Evolutionary conservation across 2,329 filamentous ascomycete species (phyloP).

Genomic region (Sporothrix mexicana): DNA sequence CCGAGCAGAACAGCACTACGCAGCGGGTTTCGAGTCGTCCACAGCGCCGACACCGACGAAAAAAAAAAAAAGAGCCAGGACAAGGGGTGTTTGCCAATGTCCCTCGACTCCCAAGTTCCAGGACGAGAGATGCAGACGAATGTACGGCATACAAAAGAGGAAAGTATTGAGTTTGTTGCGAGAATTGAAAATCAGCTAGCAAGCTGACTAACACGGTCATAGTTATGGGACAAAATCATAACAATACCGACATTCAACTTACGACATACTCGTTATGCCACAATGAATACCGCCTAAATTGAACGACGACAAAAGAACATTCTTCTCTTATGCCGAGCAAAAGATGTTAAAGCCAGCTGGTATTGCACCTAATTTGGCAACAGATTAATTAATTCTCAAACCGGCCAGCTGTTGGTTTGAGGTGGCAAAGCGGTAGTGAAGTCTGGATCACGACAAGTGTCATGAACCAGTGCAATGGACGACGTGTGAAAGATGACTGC

Average conservation of each 20-base stretch:
- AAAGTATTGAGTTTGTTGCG: not conserved
- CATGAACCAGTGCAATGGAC: not conserved
- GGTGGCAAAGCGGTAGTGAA: not conserved
- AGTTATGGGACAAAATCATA: too few relatives aligned
- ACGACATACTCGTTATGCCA: too few relatives aligned
- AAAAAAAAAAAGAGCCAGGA: not conserved
- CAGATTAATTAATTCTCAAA: conserved; percentile 14
- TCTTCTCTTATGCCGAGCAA: not conserved
- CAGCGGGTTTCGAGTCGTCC: too few relatives aligned
- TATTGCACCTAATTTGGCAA: not conserved
- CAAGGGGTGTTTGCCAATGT: not conserved
- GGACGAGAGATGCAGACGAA: not conserved
- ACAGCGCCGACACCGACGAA: too few relatives aligned
- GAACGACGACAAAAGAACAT: not conserved
- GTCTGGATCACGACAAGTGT: not conserved
- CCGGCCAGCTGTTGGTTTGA: not conserved
- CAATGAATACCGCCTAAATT: conserved; percentile 13
- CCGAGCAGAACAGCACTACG: not conserved
- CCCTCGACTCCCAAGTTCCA: not conserved
- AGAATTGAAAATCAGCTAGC: not conserved
- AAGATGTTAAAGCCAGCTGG: not conserved
- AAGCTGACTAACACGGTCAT: not conserved
- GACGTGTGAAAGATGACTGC: not conserved
- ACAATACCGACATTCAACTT: too few relatives aligned
- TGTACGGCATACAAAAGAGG: not conserved